A percentile compares a stretch with the other conserved stretches of the same genome.
Conservation (phyloP, 306 rosid species). For the Quercus mongolica region DNA sequence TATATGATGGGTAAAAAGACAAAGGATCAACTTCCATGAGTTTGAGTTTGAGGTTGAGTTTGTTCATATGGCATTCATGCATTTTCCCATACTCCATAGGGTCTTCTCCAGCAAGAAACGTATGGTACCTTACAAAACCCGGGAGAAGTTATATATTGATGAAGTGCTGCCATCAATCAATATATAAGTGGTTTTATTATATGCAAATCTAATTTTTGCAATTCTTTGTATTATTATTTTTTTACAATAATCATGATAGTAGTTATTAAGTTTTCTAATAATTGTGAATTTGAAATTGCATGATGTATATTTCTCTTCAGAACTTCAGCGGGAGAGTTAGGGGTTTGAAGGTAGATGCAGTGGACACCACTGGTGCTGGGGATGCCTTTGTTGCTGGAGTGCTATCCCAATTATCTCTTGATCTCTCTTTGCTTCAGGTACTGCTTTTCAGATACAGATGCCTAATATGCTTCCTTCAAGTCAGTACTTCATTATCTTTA, state of each 20-base stretch:
- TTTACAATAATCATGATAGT: slow-evolving; percentile 3
- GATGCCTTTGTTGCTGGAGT: slow-evolving; percentile 99
- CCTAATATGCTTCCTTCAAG: not conserved
- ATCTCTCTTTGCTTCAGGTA: slow-evolving; percentile 86
- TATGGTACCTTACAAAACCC: too few relatives aligned
- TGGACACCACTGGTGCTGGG: slow-evolving; percentile 97
- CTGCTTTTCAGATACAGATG: not conserved
- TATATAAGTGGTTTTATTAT: not conserved
- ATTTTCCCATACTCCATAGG: not conserved
- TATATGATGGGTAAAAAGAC: not conserved
- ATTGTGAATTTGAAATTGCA: slow-evolving; percentile 5
- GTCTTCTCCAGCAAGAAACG: too few relatives aligned
- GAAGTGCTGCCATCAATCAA: not conserved
- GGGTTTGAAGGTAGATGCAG: slow-evolving; percentile 82
- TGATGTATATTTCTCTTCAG: slow-evolving; percentile 39
- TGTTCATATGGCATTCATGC: not conserved
- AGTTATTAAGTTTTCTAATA: not conserved
- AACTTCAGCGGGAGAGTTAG: slow-evolving; percentile 76
- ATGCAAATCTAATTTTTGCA: not conserved
- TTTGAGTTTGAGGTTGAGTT: not conserved
- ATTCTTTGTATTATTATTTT: too few relatives aligned
- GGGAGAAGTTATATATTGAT: not conserved
- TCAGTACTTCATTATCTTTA: not conserved
- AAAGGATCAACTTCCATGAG: not conserved
- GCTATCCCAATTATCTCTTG: slow-evolving; percentile 66